These are phyloP conservation scores for Aspergillus haitiensis DNA, from an alignment of 495 filamentous ascomycete genomes.

Conservation along the genomic window DNA sequence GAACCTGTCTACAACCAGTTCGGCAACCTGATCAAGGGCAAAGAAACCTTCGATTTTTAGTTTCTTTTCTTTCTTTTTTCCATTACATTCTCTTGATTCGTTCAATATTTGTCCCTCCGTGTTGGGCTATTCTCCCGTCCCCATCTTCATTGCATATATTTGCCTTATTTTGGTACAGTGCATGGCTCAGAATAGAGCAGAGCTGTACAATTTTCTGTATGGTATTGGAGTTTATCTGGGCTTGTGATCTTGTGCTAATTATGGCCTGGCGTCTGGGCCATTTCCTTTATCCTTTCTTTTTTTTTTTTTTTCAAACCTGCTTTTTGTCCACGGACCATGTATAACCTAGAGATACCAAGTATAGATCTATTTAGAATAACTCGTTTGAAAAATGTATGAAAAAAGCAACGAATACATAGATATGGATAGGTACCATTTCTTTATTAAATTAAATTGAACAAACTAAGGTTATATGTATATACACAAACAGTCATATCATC, in stretches of 20 bases:
- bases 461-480: constrained; percentile 1
- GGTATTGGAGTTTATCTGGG: constrained; percentile 12
- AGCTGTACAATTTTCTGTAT: background rate
- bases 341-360: constrained; percentile 16
- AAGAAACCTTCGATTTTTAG: constrained; percentile 23
- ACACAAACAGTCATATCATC: background rate
- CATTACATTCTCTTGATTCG: background rate
- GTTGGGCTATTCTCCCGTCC: background rate
- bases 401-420: background rate
- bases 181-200: background rate
- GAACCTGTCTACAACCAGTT: constrained; percentile 50
- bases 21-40: constrained; percentile 44
- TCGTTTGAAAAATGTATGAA: background rate
- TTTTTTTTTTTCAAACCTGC: constrained; percentile 1
- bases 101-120: background rate
- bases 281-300: background rate
- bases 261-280: constrained; percentile 14
- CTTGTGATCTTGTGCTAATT: background rate
- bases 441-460: background rate
- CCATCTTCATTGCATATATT: constrained; percentile 14
- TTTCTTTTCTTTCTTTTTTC: background rate
- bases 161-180: background rate
- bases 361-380: constrained; percentile 10
- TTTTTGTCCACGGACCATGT: background rate
- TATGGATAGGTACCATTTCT: background rate